Evolutionary conservation across 2,329 filamentous ascomycete species (phyloP), one percentile per base, ranked within the genome.

Genomic region (Verruconis gallopava): DNA sequence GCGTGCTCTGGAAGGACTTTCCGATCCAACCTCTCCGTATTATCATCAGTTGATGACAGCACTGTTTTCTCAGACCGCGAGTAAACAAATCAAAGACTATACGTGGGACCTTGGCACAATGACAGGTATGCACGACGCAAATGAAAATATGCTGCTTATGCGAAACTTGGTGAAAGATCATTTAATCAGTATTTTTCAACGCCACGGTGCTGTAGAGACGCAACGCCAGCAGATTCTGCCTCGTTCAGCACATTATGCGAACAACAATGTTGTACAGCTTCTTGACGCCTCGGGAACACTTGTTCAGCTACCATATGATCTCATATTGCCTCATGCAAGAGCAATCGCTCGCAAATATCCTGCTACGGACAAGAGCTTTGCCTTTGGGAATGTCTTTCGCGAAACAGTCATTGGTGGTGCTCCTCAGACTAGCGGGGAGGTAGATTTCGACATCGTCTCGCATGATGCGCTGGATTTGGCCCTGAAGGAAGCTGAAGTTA

Each of bases 371-470:
- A 82, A 85, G 49, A 84, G 83, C 0, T 94, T 85, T 58, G 77
- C 83, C 0, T 95, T 98, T 57, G 88, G 86, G 4, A 80, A 73
- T 22, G 86, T 96, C 1, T 96, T 85, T 55, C 76, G 91, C 32
- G 83, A 93, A 48, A 78, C 74, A 36, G 69, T 77, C 38, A 79
- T 78, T 43, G 86, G 85, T 5, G 83, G 85, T 2, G 83, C 93
- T 50, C 91, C 91, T 4, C 72, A 73, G 44, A 81, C 80, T 53
- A 81, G 85, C 56, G 81, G 84, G 6, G 91, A 96, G 56, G 88
- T 93, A 2, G 88, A 96, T 57, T 98, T 96, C 57, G 91, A 98
- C 60, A 86, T 98, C 46, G 73, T 94, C n/a, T 89, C 86, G 1
- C 73, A 76, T 35, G 79, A 88, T 50, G 80, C 81, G 1, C 62